A percentile compares a stretch with the other conserved stretches of the same genome.
Conservation (phyloP, 2,329 filamentous ascomycete species). For the Lecanicillium sp. region DNA sequence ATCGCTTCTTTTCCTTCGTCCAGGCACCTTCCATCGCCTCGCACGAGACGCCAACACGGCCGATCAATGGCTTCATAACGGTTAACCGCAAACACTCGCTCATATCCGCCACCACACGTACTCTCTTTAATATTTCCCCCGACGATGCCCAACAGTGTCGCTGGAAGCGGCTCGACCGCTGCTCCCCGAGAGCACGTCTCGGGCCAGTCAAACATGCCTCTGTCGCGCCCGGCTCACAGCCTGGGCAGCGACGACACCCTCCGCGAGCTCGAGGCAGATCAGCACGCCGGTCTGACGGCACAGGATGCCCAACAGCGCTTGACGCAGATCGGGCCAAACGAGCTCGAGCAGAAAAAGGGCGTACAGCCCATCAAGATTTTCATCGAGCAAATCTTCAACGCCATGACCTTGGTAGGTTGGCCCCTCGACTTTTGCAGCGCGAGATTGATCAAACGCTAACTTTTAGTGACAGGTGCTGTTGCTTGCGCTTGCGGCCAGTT, state of each 20-base stretch:
- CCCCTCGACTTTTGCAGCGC: background rate
- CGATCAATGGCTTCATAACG: too few relatives aligned
- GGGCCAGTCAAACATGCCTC: conserved; percentile 25
- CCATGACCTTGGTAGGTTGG: conserved; percentile 42
- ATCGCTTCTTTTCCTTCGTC: background rate
- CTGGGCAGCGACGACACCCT: conserved; percentile 4
- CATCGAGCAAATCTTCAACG: conserved; percentile 48
- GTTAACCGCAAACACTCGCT: too few relatives aligned
- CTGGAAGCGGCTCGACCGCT: background rate
- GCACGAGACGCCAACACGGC: too few relatives aligned
- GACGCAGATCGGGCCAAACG: conserved; percentile 49
- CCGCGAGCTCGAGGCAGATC: conserved; percentile 43
- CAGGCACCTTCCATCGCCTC: too few relatives aligned
- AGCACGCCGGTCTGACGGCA: conserved; percentile 44
- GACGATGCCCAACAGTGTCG: conserved; percentile 6
- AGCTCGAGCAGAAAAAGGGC: conserved; percentile 37
- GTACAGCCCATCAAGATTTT: conserved; percentile 52
- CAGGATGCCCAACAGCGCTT: conserved; percentile 43
- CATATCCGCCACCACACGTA: background rate
- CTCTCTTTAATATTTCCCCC: too few relatives aligned
- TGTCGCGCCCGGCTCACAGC: conserved; percentile 49
- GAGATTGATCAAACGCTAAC: background rate
- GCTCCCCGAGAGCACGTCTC: conserved; percentile 17
- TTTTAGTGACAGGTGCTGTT: conserved; percentile 33
- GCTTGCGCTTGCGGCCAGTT: conserved; percentile 49